Conservation (phyloP, 2,329 filamentous ascomycete genomes). For the Chlorencoelia australis region DNA sequence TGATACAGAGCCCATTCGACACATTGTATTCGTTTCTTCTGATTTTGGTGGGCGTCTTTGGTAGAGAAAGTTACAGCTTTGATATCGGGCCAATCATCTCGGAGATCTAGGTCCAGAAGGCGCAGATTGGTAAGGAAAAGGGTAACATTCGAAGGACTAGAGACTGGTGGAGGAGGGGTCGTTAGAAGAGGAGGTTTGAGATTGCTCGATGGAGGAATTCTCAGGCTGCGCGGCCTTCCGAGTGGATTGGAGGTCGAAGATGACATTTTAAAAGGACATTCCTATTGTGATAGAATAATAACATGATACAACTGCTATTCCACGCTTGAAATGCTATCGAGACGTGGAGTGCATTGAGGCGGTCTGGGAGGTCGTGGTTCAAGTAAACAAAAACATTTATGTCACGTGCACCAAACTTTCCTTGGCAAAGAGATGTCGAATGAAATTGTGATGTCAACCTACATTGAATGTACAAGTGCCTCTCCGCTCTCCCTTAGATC, state of each 20-base stretch:
- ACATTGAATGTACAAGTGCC: too few relatives aligned
- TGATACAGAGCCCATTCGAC: conserved; percentile 90
- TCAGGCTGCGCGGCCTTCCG: conserved; percentile 20
- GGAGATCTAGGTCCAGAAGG: conserved; percentile 68
- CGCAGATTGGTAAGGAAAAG: conserved; percentile 77
- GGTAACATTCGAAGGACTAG: conserved; percentile 41
- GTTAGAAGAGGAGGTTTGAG: conserved; percentile 13
- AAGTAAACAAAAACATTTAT: too few relatives aligned
- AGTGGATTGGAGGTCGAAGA: conserved; percentile 15
- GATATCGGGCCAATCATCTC: conserved; percentile 72
- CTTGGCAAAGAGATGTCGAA: too few relatives aligned
- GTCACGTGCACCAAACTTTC: too few relatives aligned
- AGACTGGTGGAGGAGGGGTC: conserved; percentile 5
- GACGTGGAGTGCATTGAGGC: too few relatives aligned
- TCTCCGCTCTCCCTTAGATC: too few relatives aligned
- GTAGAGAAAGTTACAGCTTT: conserved; percentile 58
- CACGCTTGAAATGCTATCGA: too few relatives aligned
- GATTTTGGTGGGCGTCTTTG: conserved; percentile 56
- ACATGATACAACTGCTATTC: too few relatives aligned
- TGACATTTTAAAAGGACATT: conserved; percentile 13
- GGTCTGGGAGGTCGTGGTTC: too few relatives aligned
- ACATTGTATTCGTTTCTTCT: conserved; percentile 72
- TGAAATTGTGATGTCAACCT: too few relatives aligned
- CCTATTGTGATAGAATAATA: conserved; percentile 5
- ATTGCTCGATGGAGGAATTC: conserved; percentile 14